These are phyloP conservation scores for Talaromyces thailandensis DNA, from an alignment of 495 filamentous ascomycete species.

Conservation along the genomic window DNA sequence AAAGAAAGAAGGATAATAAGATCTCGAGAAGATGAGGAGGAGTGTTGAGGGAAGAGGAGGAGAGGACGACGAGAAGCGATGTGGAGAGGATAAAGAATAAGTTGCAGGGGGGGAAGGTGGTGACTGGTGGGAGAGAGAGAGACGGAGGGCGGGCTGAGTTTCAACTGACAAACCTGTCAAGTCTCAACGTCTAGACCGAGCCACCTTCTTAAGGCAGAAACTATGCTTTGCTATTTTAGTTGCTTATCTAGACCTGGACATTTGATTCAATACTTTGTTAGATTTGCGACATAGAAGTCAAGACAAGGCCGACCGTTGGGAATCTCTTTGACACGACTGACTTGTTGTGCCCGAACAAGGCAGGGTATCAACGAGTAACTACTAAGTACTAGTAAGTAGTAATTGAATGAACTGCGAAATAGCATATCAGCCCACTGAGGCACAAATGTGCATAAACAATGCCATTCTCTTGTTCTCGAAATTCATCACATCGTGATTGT, in stretches of 20 bases:
- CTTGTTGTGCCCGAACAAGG: neutral
- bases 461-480: neutral
- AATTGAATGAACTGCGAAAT: neutral
- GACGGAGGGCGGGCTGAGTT: neutral
- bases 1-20: constrained; percentile 11
- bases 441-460: neutral
- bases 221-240: constrained; percentile 9
- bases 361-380: neutral
- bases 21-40: neutral
- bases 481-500: neutral
- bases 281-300: no score
- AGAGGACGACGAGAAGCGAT: constrained; percentile 4
- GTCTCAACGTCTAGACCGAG: neutral
- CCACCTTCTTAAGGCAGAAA: constrained; percentile 2
- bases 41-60: constrained; percentile 1
- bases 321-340: neutral
- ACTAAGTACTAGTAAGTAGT: no score
- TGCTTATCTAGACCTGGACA: constrained; percentile 13
- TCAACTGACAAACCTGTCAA: neutral
- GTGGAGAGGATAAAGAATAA: neutral
- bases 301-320: no score
- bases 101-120: neutral
- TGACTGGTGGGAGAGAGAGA: neutral
- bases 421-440: neutral
- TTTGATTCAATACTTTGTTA: neutral